phyloP scores from a whole-genome alignment of 2,329 filamentous ascomycete genomes.

The Xylogone sp. region DNA sequence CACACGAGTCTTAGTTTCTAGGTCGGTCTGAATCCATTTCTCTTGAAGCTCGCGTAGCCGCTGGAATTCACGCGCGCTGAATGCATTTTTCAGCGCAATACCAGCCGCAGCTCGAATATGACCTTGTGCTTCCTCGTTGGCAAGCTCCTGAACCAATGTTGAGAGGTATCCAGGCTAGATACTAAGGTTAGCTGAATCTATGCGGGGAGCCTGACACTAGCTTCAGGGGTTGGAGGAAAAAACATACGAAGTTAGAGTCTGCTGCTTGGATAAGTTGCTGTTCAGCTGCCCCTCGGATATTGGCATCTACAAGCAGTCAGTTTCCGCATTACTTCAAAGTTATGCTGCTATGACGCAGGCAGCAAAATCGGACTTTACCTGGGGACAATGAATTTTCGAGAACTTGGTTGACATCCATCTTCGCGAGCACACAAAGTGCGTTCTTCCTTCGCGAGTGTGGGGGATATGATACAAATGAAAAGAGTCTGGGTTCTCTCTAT shows the following conservation, averaged over 20 bases:
- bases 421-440: conserved; percentile 33
- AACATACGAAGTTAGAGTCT: conserved; percentile 88
- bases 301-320: conserved; percentile 65
- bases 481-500: not conserved
- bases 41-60: conserved; percentile 86
- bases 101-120: conserved; percentile 91
- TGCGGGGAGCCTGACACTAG: conserved; percentile 18
- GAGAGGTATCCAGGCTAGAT: conserved; percentile 83
- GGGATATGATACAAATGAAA: not conserved
- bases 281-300: conserved; percentile 85
- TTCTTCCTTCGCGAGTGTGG: not conserved
- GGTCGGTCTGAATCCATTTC: conserved; percentile 86
- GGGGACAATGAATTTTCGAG: conserved; percentile 94
- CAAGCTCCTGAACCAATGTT: conserved; percentile 88
- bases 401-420: conserved; percentile 97
- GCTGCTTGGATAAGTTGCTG: conserved; percentile 90
- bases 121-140: conserved; percentile 79
- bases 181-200: conserved; percentile 15
- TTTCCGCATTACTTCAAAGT: conserved; percentile 4
- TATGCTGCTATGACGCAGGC: not conserved
- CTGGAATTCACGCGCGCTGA: conserved; percentile 85
- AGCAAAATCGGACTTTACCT: conserved; percentile 54
- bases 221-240: conserved; percentile 24
- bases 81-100: conserved; percentile 96
- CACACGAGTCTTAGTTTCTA: conserved; percentile 78